phyloP scores from a whole-genome alignment of 2,329 filamentous ascomycete genomes.

The Pseudonectria foliicola region DNA sequence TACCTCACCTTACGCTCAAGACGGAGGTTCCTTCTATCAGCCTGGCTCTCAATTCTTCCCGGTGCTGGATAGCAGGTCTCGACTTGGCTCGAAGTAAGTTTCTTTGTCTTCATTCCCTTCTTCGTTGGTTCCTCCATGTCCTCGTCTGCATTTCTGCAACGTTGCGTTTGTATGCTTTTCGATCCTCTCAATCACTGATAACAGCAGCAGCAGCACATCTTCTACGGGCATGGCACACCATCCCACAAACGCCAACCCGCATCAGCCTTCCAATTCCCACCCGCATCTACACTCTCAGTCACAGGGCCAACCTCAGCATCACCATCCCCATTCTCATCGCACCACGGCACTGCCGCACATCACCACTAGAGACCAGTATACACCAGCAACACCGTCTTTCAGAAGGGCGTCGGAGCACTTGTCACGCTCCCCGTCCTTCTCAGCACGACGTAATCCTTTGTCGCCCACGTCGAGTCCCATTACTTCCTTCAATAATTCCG shows the following conservation, averaged over 20 bases:
- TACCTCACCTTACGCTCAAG: slow-evolving; percentile 42
- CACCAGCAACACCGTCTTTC: slow-evolving; percentile 43
- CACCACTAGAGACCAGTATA: slow-evolving; percentile 48
- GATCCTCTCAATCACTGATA: slow-evolving; percentile 3
- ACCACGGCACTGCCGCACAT: slow-evolving; percentile 45
- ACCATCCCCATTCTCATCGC: slow-evolving; percentile 36
- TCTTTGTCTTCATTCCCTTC: slow-evolving; percentile 1
- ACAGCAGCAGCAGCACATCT: slow-evolving; percentile 37
- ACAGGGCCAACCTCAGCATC: slow-evolving; percentile 22
- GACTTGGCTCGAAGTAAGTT: slow-evolving; percentile 50
- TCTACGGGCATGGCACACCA: slow-evolving; percentile 47
- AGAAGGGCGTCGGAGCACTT: slow-evolving; percentile 42
- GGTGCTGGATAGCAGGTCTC: slow-evolving; percentile 45
- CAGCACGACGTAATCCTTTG: slow-evolving; percentile 44
- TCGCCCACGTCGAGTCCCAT: slow-evolving; percentile 46
- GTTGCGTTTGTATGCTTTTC: slow-evolving; percentile 2
- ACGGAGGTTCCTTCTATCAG: slow-evolving; percentile 43
- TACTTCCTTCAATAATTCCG: slow-evolving; percentile 35
- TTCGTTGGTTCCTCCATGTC: slow-evolving; percentile 2
- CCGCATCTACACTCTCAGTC: no score
- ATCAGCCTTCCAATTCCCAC: no score
- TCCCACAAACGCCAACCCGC: no score
- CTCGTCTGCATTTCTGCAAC: background rate
- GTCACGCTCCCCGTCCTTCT: slow-evolving; percentile 45
- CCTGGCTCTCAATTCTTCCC: slow-evolving; percentile 38